Evolutionary conservation across 2,329 filamentous ascomycete species (phyloP).

Genomic region (Pseudogymnoascus sp.): DNA sequence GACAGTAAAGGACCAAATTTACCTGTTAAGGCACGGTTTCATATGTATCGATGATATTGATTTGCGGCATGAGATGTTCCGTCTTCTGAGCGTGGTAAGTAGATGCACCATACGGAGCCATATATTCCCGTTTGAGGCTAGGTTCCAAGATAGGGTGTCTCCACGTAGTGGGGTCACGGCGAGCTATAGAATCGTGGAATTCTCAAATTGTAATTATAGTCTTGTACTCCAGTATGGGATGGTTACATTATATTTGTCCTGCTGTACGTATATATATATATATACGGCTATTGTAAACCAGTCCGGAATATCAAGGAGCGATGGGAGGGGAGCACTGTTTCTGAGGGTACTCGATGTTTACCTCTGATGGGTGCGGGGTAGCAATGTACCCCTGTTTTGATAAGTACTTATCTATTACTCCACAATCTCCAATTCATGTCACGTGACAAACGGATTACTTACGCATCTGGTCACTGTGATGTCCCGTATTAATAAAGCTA

Average conservation of each 20-base stretch:
- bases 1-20: not conserved
- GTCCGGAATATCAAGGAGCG: not conserved
- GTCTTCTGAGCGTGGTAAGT: conserved; percentile 3
- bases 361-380: not conserved
- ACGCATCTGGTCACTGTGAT: not conserved
- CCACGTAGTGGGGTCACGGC: not conserved
- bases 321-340: not conserved
- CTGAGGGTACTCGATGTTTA: not conserved
- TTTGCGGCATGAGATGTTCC: conserved; percentile 5
- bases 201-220: not conserved
- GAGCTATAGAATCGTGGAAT: not conserved
- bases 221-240: not conserved
- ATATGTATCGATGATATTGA: not conserved
- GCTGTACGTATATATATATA: not conserved
- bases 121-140: conserved; percentile 4
- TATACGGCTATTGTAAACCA: not conserved
- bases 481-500: conserved; percentile 1
- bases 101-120: conserved; percentile 1
- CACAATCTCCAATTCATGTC: not conserved
- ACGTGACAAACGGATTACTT: not conserved
- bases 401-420: not conserved
- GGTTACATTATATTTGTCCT: not conserved
- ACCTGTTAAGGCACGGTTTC: not conserved
- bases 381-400: not conserved
- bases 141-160: not conserved